phyloP scores from a whole-genome alignment of 148 eudicot genomes.

The Cornus suecica region DNA sequence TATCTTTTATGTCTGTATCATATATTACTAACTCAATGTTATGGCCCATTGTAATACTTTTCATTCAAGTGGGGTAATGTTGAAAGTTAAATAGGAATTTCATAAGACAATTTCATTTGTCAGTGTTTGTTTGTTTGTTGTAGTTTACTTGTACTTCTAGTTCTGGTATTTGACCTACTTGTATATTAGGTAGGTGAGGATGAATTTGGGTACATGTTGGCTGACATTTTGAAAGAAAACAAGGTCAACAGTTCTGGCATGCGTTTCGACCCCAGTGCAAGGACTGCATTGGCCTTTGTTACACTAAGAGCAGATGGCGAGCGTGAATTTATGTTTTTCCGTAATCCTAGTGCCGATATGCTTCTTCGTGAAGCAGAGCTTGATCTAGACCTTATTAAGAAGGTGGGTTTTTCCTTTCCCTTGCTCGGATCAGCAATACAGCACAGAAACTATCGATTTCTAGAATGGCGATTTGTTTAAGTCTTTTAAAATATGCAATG shows the following conservation, averaged over 20 bases:
- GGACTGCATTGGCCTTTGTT: slow-evolving; percentile 80
- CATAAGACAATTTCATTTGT: background rate
- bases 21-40: background rate
- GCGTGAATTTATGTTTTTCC: slow-evolving; percentile 81
- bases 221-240: slow-evolving; percentile 71
- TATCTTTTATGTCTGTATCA: background rate
- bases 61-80: background rate
- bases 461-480: background rate
- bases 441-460: background rate
- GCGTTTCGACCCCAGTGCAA: slow-evolving; percentile 65
- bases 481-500: slow-evolving; percentile 13
- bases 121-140: background rate
- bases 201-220: slow-evolving; percentile 84
- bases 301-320: slow-evolving; percentile 73
- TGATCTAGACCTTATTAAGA: slow-evolving; percentile 57
- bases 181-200: slow-evolving; percentile 76
- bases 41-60: background rate
- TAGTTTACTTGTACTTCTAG: background rate
- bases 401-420: slow-evolving; percentile 39
- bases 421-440: background rate
- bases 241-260: slow-evolving; percentile 76
- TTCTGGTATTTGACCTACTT: background rate
- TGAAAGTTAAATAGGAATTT: background rate
- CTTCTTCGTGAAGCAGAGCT: slow-evolving; percentile 71
- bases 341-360: slow-evolving; percentile 89